Evolutionary conservation across 148 eudicot species (phyloP), one percentile per base, ranked within the genome.

Genomic region (Linanthus parryae): DNA sequence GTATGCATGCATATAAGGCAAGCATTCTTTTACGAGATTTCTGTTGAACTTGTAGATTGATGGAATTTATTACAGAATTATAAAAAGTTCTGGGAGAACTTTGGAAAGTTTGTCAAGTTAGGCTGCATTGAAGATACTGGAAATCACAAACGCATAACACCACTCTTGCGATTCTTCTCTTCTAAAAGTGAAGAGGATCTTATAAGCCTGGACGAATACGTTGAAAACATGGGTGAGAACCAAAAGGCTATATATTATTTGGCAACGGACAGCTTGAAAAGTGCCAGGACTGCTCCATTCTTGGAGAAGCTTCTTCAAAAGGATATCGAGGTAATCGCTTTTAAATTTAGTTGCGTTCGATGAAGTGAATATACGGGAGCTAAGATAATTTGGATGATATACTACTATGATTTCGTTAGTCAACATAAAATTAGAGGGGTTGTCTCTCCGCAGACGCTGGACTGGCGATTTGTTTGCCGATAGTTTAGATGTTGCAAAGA

Each of bases 71-170:
- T 58, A 20, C 74, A 83, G 98, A 96, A 92, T 56, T 92, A 92
- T 80, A 92, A 88, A 60, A 92, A 87, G 57, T 87, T 92, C 59
- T 92, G 96, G 96, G 98, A 92, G 85, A 92, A 92, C 62, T 92
- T 92, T 43, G 98, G 98, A 9, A 92, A 80, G 66, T 88, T 92
- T 67, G 17, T 92, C 39, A 92, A 92, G 77, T 57, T 92, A 65
- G 98, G 96, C 12, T 92, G 98, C 66, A 84, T 92, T 30, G 98
- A 92, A 67, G 98, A 92, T 66, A 58, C 96, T 38, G 96, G 98
- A 33, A 92, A 92, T 50, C 98, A 92, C 83, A 92, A 87, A 65
- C 71, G 96, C 25, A 61, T 92, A 40, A 82, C 90, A 3, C 98
- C 98, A 11, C 78, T 92, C 34, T 55, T 92, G 68, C 67, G 96